A percentile compares a stretch with the other conserved stretches of the same genome.
These are phyloP conservation scores for Hermanozyma aechmeae DNA, from an alignment of 805 yeast species.

Conservation along the genomic window DNA sequence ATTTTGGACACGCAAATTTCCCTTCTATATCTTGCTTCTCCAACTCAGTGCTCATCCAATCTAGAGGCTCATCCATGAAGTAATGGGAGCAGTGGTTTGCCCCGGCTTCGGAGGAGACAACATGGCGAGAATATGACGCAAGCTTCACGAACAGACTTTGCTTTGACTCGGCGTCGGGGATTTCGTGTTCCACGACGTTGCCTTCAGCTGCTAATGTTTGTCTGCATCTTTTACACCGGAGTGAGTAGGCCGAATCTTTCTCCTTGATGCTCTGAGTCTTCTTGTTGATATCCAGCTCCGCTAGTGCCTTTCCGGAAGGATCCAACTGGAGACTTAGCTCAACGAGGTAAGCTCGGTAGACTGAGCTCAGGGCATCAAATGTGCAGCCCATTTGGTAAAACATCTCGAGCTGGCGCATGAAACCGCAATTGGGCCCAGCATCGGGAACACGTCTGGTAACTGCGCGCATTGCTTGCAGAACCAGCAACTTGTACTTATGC, in stretches of 20 bases:
- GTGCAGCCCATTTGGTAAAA: slow-evolving; percentile 35
- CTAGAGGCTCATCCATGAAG: slow-evolving; percentile 71
- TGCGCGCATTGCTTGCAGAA: slow-evolving; percentile 62
- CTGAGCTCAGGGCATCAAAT: slow-evolving; percentile 13
- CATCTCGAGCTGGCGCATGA: slow-evolving; percentile 60
- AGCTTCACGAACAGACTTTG: slow-evolving; percentile 60
- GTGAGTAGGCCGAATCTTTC: slow-evolving; percentile 8
- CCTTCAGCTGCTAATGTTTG: slow-evolving; percentile 53
- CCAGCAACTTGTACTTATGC: slow-evolving; percentile 43
- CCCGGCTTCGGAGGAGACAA: slow-evolving; percentile 49
- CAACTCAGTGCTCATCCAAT: slow-evolving; percentile 85
- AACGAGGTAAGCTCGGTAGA: slow-evolving; percentile 18
- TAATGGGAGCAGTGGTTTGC: slow-evolving; percentile 67
- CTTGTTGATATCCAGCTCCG: slow-evolving; percentile 2
- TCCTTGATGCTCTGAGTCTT: slow-evolving; percentile 9
- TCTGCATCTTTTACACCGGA: slow-evolving; percentile 82
- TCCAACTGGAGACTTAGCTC: slow-evolving; percentile 13
- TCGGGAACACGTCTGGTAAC: slow-evolving; percentile 54
- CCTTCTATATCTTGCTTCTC: slow-evolving; percentile 77
- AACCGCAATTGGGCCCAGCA: slow-evolving; percentile 67
- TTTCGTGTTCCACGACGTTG: slow-evolving; percentile 54
- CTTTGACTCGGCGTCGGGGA: slow-evolving; percentile 55
- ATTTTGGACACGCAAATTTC: slow-evolving; percentile 74
- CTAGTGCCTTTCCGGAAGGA: slow-evolving; percentile 7
- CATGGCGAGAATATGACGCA: slow-evolving; percentile 52